Evolutionary conservation across 345 rosid species (phyloP), one percentile per base, ranked within the genome.

Genomic region (Melaleuca alternifolia): DNA sequence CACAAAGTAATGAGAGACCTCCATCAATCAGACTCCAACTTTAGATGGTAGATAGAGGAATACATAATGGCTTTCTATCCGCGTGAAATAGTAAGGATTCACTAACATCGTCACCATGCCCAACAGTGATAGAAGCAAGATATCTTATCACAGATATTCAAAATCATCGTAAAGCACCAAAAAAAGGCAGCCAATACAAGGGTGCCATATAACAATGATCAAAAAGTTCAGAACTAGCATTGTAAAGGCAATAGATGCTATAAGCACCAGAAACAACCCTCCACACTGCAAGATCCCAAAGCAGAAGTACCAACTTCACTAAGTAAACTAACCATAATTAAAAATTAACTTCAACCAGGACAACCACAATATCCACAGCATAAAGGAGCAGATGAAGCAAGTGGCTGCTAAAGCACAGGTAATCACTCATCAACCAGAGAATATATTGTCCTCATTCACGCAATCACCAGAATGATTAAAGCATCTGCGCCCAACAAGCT

Each of bases 391-490:
- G 91, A 92, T 90, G 88, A 85, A 91, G 94, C 92, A 92, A 85
- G 90, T 46, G 86, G 89, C 92, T 51, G 90, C 87, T 85, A 93
- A 93, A 91, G 94, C 93, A 93, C 91, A 71, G 91, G 88, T 56
- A 92, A 92, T 89, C 89, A 94, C 87, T 94, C 93, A 94, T 94
- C 94, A 93, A 91, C 92, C 94, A 94, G 93, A 93, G 92, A 84
- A 90, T 91, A 86, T 91, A 71, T 85, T 90, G 87, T 92, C 95
- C 91, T 96, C 98, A 95, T 89, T 91, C 93, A 94, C 65, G 92
- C 85, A 88, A 92, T 95, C 98, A 95, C 95, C 95, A 95, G 94
- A 92, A 94, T 93, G 96, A 95, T 92, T 92, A 92, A 94, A 93
- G 93, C 98, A 95, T 94, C 98, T 93, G 92, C 98, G 87, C 51